Conservation (phyloP, 441 rosid genomes). For the Eruca vesicaria region DNA sequence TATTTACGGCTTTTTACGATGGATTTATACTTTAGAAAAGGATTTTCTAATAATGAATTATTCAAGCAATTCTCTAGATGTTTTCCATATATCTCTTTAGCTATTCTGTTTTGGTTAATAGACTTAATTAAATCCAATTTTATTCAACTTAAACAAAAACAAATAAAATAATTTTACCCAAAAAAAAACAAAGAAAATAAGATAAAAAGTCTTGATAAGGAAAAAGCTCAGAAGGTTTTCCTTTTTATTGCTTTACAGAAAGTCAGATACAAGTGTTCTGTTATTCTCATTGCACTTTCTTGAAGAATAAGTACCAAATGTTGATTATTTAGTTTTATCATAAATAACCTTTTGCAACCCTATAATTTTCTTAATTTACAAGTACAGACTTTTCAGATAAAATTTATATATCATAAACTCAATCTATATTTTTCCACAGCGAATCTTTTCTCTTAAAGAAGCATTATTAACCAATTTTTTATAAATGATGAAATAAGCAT, state of each 20-base stretch:
- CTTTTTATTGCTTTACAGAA: slow-evolving; percentile 5
- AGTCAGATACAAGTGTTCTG: slow-evolving; percentile 21
- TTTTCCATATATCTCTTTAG: background rate
- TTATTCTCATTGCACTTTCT: slow-evolving; percentile 2
- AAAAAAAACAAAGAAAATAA: too few relatives aligned
- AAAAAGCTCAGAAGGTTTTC: background rate
- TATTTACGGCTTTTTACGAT: background rate
- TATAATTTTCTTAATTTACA: background rate
- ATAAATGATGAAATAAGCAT: background rate
- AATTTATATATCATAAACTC: background rate
- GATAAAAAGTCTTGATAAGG: background rate
- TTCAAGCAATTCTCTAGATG: background rate
- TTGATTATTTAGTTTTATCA: background rate
- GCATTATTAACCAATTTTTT: background rate
- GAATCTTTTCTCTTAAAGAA: background rate
- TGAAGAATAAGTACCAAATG: slow-evolving; percentile 13
- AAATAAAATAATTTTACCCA: too few relatives aligned
- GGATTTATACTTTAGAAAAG: background rate
- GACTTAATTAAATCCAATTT: background rate
- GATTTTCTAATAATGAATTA: background rate
- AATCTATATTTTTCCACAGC: background rate
- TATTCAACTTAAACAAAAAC: background rate
- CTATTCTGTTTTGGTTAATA: background rate
- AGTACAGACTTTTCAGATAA: background rate
- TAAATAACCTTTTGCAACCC: background rate